Evolutionary conservation across 768 basidiomycete species (phyloP).

Genomic region (Termitomyces sp.): DNA sequence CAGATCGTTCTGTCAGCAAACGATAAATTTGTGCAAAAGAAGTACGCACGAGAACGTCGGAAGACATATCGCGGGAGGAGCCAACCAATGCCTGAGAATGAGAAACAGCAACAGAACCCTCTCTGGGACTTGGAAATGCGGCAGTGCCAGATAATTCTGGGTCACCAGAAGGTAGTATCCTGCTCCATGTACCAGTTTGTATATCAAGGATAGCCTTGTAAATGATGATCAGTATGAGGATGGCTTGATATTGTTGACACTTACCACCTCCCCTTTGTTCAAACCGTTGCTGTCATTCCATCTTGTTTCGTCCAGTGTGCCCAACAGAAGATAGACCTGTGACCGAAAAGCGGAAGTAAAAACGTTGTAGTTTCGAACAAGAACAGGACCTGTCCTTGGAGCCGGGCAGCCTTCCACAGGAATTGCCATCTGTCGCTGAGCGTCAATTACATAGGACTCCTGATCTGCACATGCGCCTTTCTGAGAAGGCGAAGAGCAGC

Average conservation of each 20-base stretch:
- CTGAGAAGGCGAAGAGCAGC: conserved; percentile 48
- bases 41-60: conserved; percentile 60
- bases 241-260: conserved; percentile 21
- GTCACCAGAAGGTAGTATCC: conserved; percentile 74
- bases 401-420: conserved; percentile 54
- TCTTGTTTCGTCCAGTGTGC: conserved; percentile 55
- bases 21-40: background rate
- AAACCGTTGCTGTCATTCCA: conserved; percentile 69
- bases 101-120: conserved; percentile 67
- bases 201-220: conserved; percentile 59
- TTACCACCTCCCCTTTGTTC: conserved; percentile 69
- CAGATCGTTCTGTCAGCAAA: conserved; percentile 1
- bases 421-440: conserved; percentile 29
- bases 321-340: conserved; percentile 70
- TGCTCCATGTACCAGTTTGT: conserved; percentile 62
- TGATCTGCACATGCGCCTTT: conserved; percentile 54
- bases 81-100: conserved; percentile 56
- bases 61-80: conserved; percentile 35
- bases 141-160: conserved; percentile 48
- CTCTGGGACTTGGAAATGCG: conserved; percentile 61
- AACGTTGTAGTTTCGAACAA: conserved; percentile 58
- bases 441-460: conserved; percentile 54
- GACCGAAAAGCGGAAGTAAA: conserved; percentile 53
- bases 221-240: conserved; percentile 3
- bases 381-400: conserved; percentile 56